Evolutionary conservation across 345 rosid species (phyloP), one percentile per base, ranked within the genome.

Genomic region (Ceriops tagal): DNA sequence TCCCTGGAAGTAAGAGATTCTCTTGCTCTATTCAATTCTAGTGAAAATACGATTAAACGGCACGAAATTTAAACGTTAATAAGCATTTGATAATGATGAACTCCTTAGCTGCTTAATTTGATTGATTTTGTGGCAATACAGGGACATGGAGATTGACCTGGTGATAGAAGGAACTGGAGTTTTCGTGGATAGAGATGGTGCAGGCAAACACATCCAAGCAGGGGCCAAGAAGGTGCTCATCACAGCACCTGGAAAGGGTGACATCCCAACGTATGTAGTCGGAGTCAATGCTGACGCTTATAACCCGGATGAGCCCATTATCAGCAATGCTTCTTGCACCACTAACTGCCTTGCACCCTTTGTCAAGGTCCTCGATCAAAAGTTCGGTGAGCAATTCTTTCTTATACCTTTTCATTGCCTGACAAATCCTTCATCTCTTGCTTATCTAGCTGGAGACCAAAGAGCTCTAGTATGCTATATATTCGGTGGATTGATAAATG

Each of bases 321-420:
- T 93, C 83, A 93, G 98, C 86, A 93, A 91, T 26, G 98, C 98
- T 8, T 93, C 98, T 68, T 93, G 98, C 87, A 93, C 98, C 73
- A 93, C 98, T n/a, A 93, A 93, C 76, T 93, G 98, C 77, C 96
- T 93, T 26, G 98, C 98, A 72, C 98, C 98, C 62, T 93, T 93
- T 55, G 98, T 93, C 92, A 93, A 91, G 89, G 95, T 93, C 81
- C 88, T 93, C 55, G 98, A 93, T 82, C 97, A 89, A 82, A 93
- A 93, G 65, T 91, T 91, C 49, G 98, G 98, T 93, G 84, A 70
- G 69, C 66, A 22, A 35, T 55, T 64, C 63, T 64, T 53, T 5
- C 13, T 6, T 47, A 53, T 43, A 43, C 26, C 6, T 31, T 37
- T 21, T 20, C 49, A 7, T n/a, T 70, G n/a, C 22, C 11, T 16